A percentile compares a stretch with the other conserved stretches of the same genome.
phyloP scores from a whole-genome alignment of 1,284 basidiomycete species.

The Boletus sp. region DNA sequence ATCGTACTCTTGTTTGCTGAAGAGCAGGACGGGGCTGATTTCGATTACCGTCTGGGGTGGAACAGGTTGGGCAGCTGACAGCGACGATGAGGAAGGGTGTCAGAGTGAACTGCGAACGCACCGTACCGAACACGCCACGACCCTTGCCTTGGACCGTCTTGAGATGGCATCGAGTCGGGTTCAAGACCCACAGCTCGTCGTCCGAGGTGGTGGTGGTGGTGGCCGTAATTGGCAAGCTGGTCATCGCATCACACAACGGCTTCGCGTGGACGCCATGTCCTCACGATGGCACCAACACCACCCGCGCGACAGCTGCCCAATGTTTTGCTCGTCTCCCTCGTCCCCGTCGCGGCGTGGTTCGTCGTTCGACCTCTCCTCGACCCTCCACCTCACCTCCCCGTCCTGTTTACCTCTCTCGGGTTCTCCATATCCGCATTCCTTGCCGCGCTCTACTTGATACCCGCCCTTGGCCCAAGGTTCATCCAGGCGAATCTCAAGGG shows the following conservation, averaged over 20 bases:
- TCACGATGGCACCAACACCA: slow-evolving; percentile 24
- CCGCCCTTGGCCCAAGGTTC: slow-evolving; percentile 70
- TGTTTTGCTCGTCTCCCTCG: slow-evolving; percentile 49
- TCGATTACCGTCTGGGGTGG: slow-evolving; percentile 69
- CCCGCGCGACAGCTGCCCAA: slow-evolving; percentile 52
- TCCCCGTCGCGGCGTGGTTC: slow-evolving; percentile 69
- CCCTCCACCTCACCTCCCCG: slow-evolving; percentile 63
- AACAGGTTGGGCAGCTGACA: slow-evolving; percentile 55
- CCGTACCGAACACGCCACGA: slow-evolving; percentile 60
- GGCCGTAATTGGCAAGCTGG: slow-evolving; percentile 16
- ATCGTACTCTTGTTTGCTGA: slow-evolving; percentile 70
- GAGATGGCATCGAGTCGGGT: slow-evolving; percentile 21
- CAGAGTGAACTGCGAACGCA: neutral
- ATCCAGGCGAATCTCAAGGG: slow-evolving; percentile 76
- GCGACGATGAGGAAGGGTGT: neutral
- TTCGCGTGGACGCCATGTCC: neutral
- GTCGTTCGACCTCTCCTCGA: slow-evolving; percentile 64
- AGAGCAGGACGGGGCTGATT: slow-evolving; percentile 82
- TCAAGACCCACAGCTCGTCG: slow-evolving; percentile 13
- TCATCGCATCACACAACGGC: too few relatives aligned
- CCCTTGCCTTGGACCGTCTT: slow-evolving; percentile 46
- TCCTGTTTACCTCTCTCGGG: slow-evolving; percentile 70
- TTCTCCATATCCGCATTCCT: slow-evolving; percentile 79
- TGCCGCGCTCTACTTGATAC: slow-evolving; percentile 68
- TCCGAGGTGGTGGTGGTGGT: slow-evolving; percentile 11